phyloP scores from a whole-genome alignment of 1,284 basidiomycete genomes.

The Ganoderma meredithae region DNA sequence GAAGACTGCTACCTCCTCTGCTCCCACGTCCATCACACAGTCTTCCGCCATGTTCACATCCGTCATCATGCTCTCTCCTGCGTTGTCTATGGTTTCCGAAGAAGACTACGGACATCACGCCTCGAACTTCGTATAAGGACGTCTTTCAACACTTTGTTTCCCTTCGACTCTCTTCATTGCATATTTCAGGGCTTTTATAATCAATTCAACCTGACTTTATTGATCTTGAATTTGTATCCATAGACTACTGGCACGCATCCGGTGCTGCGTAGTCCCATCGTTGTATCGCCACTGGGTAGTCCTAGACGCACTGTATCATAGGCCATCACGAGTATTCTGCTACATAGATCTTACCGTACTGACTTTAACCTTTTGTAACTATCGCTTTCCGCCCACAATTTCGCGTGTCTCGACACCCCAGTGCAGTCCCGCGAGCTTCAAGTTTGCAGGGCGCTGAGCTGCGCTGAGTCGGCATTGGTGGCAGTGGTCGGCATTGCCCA shows the following conservation, averaged over 20 bases:
- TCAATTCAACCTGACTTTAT: no score
- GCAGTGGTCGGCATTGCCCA: not conserved
- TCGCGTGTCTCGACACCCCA: not conserved
- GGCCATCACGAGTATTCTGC: no score
- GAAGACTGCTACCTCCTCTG: constrained; percentile 28
- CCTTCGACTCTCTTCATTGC: not conserved
- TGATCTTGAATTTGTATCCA: not conserved
- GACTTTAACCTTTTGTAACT: no score
- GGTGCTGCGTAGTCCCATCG: not conserved
- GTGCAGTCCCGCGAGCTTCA: no score
- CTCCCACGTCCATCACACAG: constrained; percentile 30
- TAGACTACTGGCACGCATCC: no score
- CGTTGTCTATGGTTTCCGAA: constrained; percentile 31
- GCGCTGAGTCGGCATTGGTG: no score
- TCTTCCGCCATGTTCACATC: constrained; percentile 35
- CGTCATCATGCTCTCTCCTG: constrained; percentile 31
- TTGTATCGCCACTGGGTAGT: not conserved
- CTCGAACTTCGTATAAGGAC: not conserved
- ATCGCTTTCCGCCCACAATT: not conserved
- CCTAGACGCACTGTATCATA: not conserved
- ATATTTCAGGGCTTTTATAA: not conserved
- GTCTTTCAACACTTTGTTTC: not conserved
- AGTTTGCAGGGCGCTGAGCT: no score
- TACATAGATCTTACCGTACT: no score
- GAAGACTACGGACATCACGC: constrained; percentile 11